Evolutionary conservation across 805 yeast species (phyloP).

Genomic region (Ogataea kodamae): DNA sequence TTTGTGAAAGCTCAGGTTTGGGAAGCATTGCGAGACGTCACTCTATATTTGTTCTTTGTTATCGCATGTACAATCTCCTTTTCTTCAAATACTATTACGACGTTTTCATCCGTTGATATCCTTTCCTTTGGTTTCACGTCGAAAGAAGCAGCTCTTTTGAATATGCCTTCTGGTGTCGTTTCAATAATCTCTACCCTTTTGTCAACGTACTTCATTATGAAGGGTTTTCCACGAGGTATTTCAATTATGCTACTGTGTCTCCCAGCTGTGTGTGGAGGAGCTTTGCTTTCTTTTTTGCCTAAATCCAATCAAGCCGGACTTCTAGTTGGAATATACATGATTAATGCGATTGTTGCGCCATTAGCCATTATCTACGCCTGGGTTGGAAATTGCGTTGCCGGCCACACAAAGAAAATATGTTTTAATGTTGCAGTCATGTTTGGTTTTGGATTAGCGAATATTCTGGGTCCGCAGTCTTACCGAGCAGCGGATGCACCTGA

Average conservation of each 20-base stretch:
- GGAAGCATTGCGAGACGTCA: constrained; percentile 46
- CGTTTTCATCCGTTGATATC: constrained; percentile 52
- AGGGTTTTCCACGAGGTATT: constrained; percentile 19
- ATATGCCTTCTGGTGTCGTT: constrained; percentile 56
- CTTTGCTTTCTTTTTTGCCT: constrained; percentile 33
- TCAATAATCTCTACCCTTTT: constrained; percentile 39
- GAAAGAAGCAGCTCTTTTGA: constrained; percentile 45
- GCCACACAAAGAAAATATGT: constrained; percentile 53
- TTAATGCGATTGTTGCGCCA: constrained; percentile 26
- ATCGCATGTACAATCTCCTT: constrained; percentile 46
- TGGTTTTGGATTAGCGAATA: constrained; percentile 40
- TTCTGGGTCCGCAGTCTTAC: constrained; percentile 50
- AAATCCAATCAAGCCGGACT: constrained; percentile 28
- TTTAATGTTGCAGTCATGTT: constrained; percentile 44
- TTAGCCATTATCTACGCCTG: constrained; percentile 55
- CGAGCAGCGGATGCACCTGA: constrained; percentile 40
- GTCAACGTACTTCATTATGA: constrained; percentile 19
- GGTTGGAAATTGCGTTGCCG: constrained; percentile 57
- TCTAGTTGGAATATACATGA: constrained; percentile 25
- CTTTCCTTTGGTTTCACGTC: constrained; percentile 46
- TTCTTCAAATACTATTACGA: constrained; percentile 51
- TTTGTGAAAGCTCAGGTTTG: constrained; percentile 43
- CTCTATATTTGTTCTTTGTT: constrained; percentile 47
- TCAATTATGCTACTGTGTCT: constrained; percentile 32
- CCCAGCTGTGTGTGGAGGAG: constrained; percentile 50